Base-by-base conservation (phyloP, 1,284 basidiomycete species). In the Filobasidium uniguttulatum region DNA sequence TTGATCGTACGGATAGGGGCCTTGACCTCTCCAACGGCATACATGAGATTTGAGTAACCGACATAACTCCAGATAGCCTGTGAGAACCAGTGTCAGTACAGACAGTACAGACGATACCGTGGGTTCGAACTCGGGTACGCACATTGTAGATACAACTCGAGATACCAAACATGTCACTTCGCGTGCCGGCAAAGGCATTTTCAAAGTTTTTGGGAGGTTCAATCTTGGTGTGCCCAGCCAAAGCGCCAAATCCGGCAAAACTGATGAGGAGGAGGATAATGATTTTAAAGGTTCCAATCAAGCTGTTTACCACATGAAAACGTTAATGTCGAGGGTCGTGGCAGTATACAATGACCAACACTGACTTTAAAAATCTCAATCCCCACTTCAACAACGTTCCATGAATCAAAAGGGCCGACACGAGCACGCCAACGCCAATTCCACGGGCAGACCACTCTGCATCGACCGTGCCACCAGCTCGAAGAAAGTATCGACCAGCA, bases 161-260 rank as follows among this genome's bases (percentile, higher is more conserved):
- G 20, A 77, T 59, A 3, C 64, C 65, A 57, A 75, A 75, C 1
- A 66, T 71, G 44, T 70, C 62, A 8, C 54, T 63, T 6, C 56
- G 63, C 2, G 74, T 72, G 17, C 73, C 76, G 7, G 58, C 61
- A 56, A 77, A 79, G 1, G 72, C 58, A 55, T 76, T 64, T 33
- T 62, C 60, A 61, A 78, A 78, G 62, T 78, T 77, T 46, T 48
- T 52, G 6, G 50, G 50, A 2, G 46, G 45, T 14, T 52, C 50
- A 14, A 52, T 33, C 25, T 36, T 47, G 25, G 43, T 47, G 15
- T 37, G 10, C 25, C 50, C 50, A 7, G 45, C 50, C 15, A 52
- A 25, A 1, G 50, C 50, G 34, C 29, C 50, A 46, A 52, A 48
- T 12, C 38, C 45, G 17, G 45, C 43, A 28, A 52, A 48, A 23